Evolutionary conservation across 176 grass and related monocot species (phyloP), one percentile per base, ranked within the genome.

Genomic region (Triticum monococcum): DNA sequence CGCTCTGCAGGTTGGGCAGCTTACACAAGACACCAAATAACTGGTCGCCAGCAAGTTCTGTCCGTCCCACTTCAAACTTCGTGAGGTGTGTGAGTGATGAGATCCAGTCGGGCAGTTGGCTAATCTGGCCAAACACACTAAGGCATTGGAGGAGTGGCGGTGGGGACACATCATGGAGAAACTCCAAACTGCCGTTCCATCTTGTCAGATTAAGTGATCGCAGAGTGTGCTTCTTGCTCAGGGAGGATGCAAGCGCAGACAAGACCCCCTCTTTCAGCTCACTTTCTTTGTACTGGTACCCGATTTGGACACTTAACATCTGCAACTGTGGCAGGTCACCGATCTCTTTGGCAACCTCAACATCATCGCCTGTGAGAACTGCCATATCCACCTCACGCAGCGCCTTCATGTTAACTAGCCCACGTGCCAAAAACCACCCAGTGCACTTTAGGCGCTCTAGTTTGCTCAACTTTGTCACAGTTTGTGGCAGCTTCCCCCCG

Each of bases 351-450:
- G 61, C 1, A 64, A 2, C 8, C n/a, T 7, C 1, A 23, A 62
- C 14, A 5, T 52, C 48, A 0, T 52, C 0, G 22, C n/a, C 8
- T 0, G 0, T 8, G 2, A 46, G 18, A 36, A 3, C 5, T 3
- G 0, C 4, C 14, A 0, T 4, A 4, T 12, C 3, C 24, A 64
- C 24, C 63, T 30, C 63, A 5, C 12, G 11, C 4, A 65, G 11
- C 0, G 63, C 63, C 25, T 65, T 65, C 63, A 65, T 30, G 4
- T 28, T 65, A 4, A 10, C 25, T 14, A 65, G 4, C 12, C 63
- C 63, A 1, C 1, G 24, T 14, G 24, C 12, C 63, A 65, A 2
- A 1, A 2, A 0, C 63, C 63, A 65, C 0, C 5, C 0, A 1
- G 3, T 1, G 12, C 0, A 65, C 63, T 0, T 6, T 26, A 65